Evolutionary conservation across 2,329 filamentous ascomycete genomes (phyloP).

Genomic region (Pseudopyrenochaeta lycopersici): DNA sequence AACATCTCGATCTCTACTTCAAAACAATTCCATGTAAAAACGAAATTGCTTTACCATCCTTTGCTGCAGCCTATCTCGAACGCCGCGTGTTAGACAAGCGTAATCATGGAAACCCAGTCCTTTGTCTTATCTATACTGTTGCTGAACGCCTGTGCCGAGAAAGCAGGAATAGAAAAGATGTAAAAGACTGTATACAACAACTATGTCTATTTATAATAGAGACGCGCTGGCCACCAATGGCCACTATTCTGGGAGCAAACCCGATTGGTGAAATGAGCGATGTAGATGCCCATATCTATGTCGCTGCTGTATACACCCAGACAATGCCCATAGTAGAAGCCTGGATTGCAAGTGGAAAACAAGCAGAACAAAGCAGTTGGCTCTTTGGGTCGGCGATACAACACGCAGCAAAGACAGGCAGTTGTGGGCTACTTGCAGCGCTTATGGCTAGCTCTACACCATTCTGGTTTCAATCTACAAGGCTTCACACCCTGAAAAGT

Average conservation of each 20-base stretch:
- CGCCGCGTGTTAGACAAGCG: background rate
- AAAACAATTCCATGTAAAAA: background rate
- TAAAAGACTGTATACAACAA: no score
- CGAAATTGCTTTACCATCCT: background rate
- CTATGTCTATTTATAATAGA: no score
- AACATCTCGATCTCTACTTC: background rate
- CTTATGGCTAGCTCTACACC: background rate
- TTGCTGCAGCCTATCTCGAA: background rate
- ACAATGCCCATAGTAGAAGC: background rate
- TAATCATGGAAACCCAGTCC: no score
- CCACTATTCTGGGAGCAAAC: background rate
- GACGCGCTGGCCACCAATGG: no score
- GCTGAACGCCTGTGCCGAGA: no score
- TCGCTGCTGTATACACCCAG: conserved; percentile 4
- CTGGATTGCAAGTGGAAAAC: conserved; percentile 2
- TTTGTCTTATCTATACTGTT: no score
- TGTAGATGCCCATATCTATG: background rate
- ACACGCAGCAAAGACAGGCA: background rate
- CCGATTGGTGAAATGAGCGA: background rate
- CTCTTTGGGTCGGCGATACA: background rate
- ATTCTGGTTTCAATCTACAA: background rate
- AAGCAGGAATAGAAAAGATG: no score
- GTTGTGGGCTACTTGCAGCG: background rate
- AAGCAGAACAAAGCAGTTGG: background rate
- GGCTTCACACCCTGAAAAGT: background rate